A percentile compares a stretch with the other conserved stretches of the same genome.
Evolutionary conservation across 352 stramenopile genomes (phyloP).

Genomic region (Phytopythium vexans): DNA sequence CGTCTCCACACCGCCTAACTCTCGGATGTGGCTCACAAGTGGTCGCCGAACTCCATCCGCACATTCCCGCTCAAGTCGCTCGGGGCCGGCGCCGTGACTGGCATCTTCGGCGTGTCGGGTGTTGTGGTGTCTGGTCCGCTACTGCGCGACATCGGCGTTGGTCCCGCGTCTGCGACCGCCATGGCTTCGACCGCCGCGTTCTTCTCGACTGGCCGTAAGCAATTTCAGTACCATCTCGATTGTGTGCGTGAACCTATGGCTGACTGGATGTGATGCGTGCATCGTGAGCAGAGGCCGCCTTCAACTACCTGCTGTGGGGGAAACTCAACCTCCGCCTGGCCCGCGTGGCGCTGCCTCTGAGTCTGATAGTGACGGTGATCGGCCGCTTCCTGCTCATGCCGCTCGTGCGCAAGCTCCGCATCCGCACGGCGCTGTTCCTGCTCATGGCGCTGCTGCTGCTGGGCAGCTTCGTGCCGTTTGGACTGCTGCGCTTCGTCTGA

Average conservation of each 20-base stretch:
- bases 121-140: constrained; percentile 89
- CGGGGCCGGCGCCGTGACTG: constrained; percentile 87
- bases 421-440: constrained; percentile 27
- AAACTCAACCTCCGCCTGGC: constrained; percentile 28
- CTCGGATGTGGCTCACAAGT: constrained; percentile 25
- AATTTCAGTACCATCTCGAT: neutral
- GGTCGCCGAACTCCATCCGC: constrained; percentile 39
- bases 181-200: constrained; percentile 56
- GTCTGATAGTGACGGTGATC: constrained; percentile 30
- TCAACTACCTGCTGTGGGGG: constrained; percentile 42
- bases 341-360: constrained; percentile 22
- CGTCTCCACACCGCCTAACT: neutral
- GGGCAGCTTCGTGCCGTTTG: constrained; percentile 30
- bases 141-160: constrained; percentile 88
- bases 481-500: constrained; percentile 8
- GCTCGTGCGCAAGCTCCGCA: constrained; percentile 33
- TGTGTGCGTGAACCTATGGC: neutral
- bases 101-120: constrained; percentile 90
- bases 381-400: constrained; percentile 26
- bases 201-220: constrained; percentile 40
- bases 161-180: constrained; percentile 58
- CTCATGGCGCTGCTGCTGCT: constrained; percentile 25
- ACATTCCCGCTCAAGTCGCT: constrained; percentile 82
- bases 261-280: neutral
- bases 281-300: constrained; percentile 22